Evolutionary conservation across 1,284 basidiomycete genomes (phyloP), one percentile per base, ranked within the genome.

Genomic region (Naganishia cerealis): DNA sequence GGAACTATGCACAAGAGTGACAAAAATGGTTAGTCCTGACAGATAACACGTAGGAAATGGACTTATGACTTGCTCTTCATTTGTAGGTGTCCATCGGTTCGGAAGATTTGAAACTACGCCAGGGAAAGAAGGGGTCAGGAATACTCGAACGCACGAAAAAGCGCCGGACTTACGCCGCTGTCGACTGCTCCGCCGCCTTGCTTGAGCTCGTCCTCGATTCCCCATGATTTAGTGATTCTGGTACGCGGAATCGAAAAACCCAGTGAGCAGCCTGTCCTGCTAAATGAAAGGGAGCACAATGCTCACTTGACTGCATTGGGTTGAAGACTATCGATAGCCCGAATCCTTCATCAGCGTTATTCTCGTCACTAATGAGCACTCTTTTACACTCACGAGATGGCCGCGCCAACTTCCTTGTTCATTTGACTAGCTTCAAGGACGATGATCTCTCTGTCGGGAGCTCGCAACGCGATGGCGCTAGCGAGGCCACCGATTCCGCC

Each of bases 331-430:
- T 33, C 38, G 36, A 56, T 18, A 38, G 12, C 13, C 7, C 39
- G 16, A 8, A 29, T n/a, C 6, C 29, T 33, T 33, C 3, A n/a
- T 59, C 15, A 48, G 42, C 21, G 16, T 9, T 9, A 43, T 3
- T 21, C 2, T 43, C 39, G 21, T 10, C 13, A 15, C 43, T 3
- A 24, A n/a, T n/a, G 24, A 42, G 12, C 4, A 10, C 15, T 40
- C 2, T 56, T 42, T 46, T 24, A 24, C 50, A 65, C 63, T 56
- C 39, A 65, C 63, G 63, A 65, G n/a, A 65, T 65, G n/a, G 63
- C 63, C 2, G 63, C 63, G 9, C 63, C 63, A 15, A 65, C 54
- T 33, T 65, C 63, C 63, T 65, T 65, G 63, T 65, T 65, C 63
- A 65, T 65, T 21, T 39, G 52, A 29, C 36, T 42, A 13, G 63